These are phyloP conservation scores for Fusarium sp. DNA, from an alignment of 2,329 filamentous ascomycete genomes.

Conservation along the genomic window DNA sequence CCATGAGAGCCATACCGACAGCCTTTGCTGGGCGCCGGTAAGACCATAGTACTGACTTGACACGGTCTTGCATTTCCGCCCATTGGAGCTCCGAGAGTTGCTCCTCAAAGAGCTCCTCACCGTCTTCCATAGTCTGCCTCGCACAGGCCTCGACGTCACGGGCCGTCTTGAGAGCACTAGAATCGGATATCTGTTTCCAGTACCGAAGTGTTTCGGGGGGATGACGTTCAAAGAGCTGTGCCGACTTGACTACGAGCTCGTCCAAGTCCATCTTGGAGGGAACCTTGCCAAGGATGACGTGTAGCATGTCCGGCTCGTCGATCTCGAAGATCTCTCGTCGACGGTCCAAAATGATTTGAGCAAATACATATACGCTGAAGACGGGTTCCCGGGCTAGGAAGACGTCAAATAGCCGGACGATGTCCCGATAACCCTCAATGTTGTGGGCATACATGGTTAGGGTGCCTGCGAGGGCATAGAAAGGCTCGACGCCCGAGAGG, in stretches of 20 bases:
- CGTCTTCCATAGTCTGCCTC: constrained; percentile 71
- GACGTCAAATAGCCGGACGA: constrained; percentile 91
- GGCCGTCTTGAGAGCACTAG: constrained; percentile 89
- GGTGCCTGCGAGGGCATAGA: constrained; percentile 92
- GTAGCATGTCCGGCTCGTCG: constrained; percentile 94
- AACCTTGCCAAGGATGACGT: constrained; percentile 87
- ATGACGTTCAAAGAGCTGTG: constrained; percentile 69
- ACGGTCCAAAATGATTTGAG: constrained; percentile 84
- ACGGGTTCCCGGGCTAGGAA: constrained; percentile 88
- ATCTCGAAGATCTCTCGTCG: constrained; percentile 87
- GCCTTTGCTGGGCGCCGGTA: constrained; percentile 74
- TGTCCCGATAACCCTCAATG: constrained; percentile 88
- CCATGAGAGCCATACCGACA: constrained; percentile 71
- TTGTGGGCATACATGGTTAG: constrained; percentile 98
- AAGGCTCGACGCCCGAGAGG: constrained; percentile 82
- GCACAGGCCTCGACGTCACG: constrained; percentile 61
- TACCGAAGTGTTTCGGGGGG: constrained; percentile 78
- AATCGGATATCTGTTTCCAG: constrained; percentile 78
- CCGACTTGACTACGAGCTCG: constrained; percentile 74
- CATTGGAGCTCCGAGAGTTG: constrained; percentile 79
- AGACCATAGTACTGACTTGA: constrained; percentile 60
- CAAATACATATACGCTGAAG: constrained; percentile 91
- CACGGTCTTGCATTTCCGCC: constrained; percentile 60
- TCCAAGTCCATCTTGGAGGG: constrained; percentile 86
- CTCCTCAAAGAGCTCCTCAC: constrained; percentile 72